These are phyloP conservation scores for Chaetothyriales sp. DNA, from an alignment of 2,329 filamentous ascomycete genomes.

Conservation along the genomic window DNA sequence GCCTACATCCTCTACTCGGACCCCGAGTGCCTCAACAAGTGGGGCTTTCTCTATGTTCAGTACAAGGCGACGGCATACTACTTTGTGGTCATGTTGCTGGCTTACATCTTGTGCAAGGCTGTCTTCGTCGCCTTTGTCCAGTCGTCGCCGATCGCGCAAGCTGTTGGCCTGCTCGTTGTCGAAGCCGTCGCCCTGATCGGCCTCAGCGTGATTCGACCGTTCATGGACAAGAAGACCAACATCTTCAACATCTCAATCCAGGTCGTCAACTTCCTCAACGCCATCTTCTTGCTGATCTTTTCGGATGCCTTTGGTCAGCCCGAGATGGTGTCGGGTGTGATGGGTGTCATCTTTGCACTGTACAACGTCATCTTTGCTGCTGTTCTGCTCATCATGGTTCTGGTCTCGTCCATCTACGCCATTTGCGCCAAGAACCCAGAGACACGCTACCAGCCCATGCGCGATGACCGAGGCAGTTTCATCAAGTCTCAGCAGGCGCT, in stretches of 20 bases:
- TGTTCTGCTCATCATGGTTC: constrained; percentile 67
- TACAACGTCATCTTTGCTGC: constrained; percentile 72
- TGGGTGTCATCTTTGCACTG: constrained; percentile 80
- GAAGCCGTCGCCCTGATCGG: constrained; percentile 65
- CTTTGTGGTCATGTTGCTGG: constrained; percentile 68
- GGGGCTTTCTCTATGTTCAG: constrained; percentile 95
- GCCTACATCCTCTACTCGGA: constrained; percentile 96
- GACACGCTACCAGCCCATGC: constrained; percentile 89
- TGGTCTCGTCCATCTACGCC: constrained; percentile 61
- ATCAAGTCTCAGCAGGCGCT: constrained; percentile 90
- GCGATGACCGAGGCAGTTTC: constrained; percentile 87
- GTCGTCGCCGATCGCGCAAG: constrained; percentile 54
- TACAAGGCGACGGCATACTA: constrained; percentile 94
- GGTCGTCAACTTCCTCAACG: constrained; percentile 78
- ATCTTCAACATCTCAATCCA: constrained; percentile 89
- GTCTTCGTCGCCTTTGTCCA: constrained; percentile 80
- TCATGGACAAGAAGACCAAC: constrained; percentile 99
- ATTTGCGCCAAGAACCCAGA: constrained; percentile 89
- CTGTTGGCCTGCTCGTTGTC: constrained; percentile 66
- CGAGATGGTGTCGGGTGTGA: constrained; percentile 66
- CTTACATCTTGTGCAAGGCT: constrained; percentile 70
- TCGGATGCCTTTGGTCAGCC: constrained; percentile 75
- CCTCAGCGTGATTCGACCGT: constrained; percentile 68
- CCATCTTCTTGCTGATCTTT: constrained; percentile 79
- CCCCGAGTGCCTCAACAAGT: constrained; percentile 86